These are phyloP conservation scores for Sporothrix globosa DNA, from an alignment of 2,329 filamentous ascomycete genomes.

Conservation along the genomic window DNA sequence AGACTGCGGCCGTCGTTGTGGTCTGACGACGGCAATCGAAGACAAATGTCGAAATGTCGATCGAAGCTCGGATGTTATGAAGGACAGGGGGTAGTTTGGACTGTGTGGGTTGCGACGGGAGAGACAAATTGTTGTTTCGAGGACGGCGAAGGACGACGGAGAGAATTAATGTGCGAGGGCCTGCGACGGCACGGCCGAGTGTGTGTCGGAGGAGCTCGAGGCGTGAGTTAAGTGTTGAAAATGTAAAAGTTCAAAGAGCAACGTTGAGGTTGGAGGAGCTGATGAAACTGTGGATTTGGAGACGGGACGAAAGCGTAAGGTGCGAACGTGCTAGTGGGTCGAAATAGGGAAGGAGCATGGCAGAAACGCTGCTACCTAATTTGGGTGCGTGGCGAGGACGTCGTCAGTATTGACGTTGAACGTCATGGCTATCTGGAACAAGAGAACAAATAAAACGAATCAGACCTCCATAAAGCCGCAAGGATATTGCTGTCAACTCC, in stretches of 20 bases:
- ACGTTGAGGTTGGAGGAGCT: not conserved
- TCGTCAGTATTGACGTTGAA: no score
- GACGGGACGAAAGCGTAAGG: constrained; percentile 18
- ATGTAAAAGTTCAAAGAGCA: not conserved
- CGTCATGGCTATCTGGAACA: no score
- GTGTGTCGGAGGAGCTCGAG: not conserved
- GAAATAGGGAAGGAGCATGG: constrained; percentile 21
- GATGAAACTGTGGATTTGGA: constrained; percentile 20
- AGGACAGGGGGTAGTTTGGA: constrained; percentile 15
- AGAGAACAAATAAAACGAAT: no score
- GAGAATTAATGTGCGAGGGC: not conserved
- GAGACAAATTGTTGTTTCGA: not conserved
- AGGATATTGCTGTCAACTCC: no score
- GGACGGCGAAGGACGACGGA: not conserved
- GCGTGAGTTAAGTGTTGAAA: not conserved
- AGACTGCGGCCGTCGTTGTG: not conserved
- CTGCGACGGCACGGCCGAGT: not conserved
- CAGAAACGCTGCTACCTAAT: constrained; percentile 23
- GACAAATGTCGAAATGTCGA: not conserved
- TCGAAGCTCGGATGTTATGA: not conserved
- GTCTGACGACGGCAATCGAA: not conserved
- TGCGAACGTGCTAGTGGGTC: constrained; percentile 19
- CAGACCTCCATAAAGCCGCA: no score
- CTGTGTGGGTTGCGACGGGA: not conserved
- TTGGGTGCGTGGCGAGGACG: not conserved